Conservation (phyloP, 2,329 filamentous ascomycete genomes). For the Colletotrichum aenigma region DNA sequence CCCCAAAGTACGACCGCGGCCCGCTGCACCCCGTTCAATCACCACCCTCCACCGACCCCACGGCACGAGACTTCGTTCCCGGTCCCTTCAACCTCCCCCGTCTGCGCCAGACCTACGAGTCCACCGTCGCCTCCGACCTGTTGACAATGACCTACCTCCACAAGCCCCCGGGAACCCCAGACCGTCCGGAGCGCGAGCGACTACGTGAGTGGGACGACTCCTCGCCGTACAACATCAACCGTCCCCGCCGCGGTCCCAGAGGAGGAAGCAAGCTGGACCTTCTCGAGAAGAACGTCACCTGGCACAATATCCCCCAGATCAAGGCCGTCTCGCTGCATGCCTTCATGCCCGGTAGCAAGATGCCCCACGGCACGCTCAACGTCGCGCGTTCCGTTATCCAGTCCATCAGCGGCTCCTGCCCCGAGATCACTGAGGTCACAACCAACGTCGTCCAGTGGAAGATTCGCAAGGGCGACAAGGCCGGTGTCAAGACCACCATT, state of each 20-base stretch:
- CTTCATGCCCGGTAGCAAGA: slow-evolving; percentile 71
- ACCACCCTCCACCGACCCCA: slow-evolving; percentile 83
- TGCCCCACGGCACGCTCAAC: slow-evolving; percentile 77
- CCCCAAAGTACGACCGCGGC: slow-evolving; percentile 93
- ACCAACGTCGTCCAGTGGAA: slow-evolving; percentile 77
- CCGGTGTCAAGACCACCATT: slow-evolving; percentile 79
- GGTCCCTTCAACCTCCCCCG: slow-evolving; percentile 90
- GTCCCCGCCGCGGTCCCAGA: slow-evolving; percentile 82
- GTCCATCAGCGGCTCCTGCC: slow-evolving; percentile 80
- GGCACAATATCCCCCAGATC: slow-evolving; percentile 84
- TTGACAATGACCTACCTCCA: slow-evolving; percentile 90
- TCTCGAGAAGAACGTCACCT: slow-evolving; percentile 76
- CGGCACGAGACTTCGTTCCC: slow-evolving; percentile 85
- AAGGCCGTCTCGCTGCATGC: slow-evolving; percentile 81
- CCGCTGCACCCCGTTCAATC: slow-evolving; percentile 92
- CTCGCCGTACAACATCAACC: slow-evolving; percentile 93
- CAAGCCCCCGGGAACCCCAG: slow-evolving; percentile 75
- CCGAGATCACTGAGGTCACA: slow-evolving; percentile 71
- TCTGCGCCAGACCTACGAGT: slow-evolving; percentile 87
- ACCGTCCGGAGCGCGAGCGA: slow-evolving; percentile 60
- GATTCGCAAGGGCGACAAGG: slow-evolving; percentile 71
- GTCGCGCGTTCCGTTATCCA: slow-evolving; percentile 85
- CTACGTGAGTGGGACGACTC: slow-evolving; percentile 87
- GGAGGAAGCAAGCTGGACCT: slow-evolving; percentile 75
- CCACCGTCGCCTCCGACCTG: slow-evolving; percentile 84